A percentile compares a stretch with the other conserved stretches of the same genome.
Conservation (phyloP, 2,329 filamentous ascomycete genomes). For the Aspergillus quadrilineatus region DNA sequence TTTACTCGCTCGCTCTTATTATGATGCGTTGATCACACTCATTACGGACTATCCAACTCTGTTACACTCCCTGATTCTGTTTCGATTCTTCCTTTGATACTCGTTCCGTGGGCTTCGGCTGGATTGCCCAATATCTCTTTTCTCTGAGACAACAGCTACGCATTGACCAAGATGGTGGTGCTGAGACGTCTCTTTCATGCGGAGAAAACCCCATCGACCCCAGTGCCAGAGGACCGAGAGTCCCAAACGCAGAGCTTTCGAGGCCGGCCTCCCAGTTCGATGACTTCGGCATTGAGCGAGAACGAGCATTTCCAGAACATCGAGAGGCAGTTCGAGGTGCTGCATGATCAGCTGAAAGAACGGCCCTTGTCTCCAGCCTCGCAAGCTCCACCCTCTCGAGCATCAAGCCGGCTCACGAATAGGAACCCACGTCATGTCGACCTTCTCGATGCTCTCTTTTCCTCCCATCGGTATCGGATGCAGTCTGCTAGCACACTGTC, state of each 20-base stretch:
- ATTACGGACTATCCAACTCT: conserved; percentile 8
- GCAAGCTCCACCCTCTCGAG: conserved; percentile 25
- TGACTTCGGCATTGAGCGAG: conserved; percentile 23
- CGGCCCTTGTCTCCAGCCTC: conserved; percentile 30
- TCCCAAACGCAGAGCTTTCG: conserved; percentile 1
- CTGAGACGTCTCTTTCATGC: conserved; percentile 36
- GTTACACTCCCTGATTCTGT: neutral
- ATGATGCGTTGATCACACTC: conserved; percentile 1
- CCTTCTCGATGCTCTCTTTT: conserved; percentile 40
- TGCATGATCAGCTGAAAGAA: conserved; percentile 36
- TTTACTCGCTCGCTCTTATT: neutral
- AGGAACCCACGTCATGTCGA: conserved; percentile 40
- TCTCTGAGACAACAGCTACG: neutral
- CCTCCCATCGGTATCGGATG: conserved; percentile 32
- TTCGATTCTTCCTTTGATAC: neutral
- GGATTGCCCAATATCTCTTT: neutral
- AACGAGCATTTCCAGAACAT: conserved; percentile 38
- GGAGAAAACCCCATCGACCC: conserved; percentile 24
- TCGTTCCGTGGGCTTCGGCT: conserved; percentile 2
- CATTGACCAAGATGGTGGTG: conserved; percentile 31
- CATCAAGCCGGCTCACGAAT: conserved; percentile 20
- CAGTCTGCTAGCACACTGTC: conserved; percentile 26
- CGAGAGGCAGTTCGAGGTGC: conserved; percentile 40
- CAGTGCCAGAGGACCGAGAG: conserved; percentile 14
- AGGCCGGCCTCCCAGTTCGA: conserved; percentile 11